A percentile compares a stretch with the other conserved stretches of the same genome.
Evolutionary conservation across 495 filamentous ascomycete genomes (phyloP).

Genomic region (Daldinia grandis): DNA sequence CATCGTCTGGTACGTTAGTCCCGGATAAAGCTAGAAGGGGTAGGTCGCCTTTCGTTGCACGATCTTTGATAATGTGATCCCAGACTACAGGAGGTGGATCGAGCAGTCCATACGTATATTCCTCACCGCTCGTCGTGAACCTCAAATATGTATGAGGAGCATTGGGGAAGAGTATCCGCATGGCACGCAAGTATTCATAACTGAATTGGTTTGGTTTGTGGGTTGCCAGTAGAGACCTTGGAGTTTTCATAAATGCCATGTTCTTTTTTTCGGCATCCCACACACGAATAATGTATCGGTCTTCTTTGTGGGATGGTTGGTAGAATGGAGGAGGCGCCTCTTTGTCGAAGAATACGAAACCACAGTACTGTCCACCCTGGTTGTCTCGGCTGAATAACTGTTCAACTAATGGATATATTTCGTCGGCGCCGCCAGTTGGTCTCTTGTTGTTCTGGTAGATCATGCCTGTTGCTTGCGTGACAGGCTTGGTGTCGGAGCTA

Average conservation of each 20-base stretch:
- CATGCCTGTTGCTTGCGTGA: constrained; percentile 12
- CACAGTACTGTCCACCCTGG: not conserved
- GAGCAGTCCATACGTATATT: constrained; percentile 22
- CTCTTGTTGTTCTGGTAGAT: not conserved
- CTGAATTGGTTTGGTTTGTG: constrained; percentile 34
- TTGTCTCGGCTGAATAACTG: constrained; percentile 4
- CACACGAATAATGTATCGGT: constrained; percentile 27
- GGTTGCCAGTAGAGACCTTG: not conserved
- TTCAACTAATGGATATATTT: constrained; percentile 9
- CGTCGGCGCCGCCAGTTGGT: not conserved
- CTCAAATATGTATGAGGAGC: constrained; percentile 23
- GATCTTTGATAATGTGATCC: not conserved
- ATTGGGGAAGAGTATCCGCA: constrained; percentile 12
- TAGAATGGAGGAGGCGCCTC: constrained; percentile 17
- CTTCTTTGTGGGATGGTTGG: constrained; percentile 14
- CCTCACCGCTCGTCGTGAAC: not conserved
- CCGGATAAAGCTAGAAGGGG: constrained; percentile 10
- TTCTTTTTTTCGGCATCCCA: constrained; percentile 7
- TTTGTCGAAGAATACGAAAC: constrained; percentile 32
- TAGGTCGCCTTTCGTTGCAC: not conserved
- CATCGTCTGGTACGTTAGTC: not conserved
- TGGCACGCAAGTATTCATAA: constrained; percentile 29
- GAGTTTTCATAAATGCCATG: constrained; percentile 41
- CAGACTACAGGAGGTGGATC: constrained; percentile 34
- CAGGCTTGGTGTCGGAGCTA: not conserved